phyloP scores from a whole-genome alignment of 257 asterid genomes.

The Knoxia roxburghii region DNA sequence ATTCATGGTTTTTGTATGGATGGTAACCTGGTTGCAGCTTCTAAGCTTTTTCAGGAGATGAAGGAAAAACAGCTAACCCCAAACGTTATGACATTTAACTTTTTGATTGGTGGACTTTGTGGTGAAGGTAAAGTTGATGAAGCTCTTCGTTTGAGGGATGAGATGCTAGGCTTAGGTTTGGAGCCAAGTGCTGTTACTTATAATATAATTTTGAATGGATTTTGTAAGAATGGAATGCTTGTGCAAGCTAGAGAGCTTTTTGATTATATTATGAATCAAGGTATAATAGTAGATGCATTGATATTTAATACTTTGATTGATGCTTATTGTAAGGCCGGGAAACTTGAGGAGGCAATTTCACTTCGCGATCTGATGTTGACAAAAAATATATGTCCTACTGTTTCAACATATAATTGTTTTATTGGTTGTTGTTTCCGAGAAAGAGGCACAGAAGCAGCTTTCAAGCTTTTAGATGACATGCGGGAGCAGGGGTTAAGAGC shows the following conservation, averaged over 20 bases:
- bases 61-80: conserved; percentile 47
- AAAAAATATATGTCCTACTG: conserved; percentile 45
- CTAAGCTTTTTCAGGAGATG: conserved; percentile 62
- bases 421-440: conserved; percentile 56
- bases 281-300: conserved; percentile 43
- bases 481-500: conserved; percentile 52
- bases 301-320: conserved; percentile 62
- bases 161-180: conserved; percentile 52
- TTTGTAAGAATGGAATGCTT: conserved; percentile 48
- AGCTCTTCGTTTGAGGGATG: conserved; percentile 51
- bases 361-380: conserved; percentile 47
- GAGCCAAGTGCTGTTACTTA: conserved; percentile 64
- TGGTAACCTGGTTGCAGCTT: conserved; percentile 48
- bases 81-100: conserved; percentile 47
- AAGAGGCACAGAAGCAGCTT: conserved; percentile 44
- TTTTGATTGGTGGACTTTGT: conserved; percentile 63
- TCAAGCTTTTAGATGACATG: conserved; percentile 54
- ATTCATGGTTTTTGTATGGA: conserved; percentile 82
- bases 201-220: conserved; percentile 55
- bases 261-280: conserved; percentile 43
- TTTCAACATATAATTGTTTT: conserved; percentile 77
- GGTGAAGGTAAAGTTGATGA: conserved; percentile 49
- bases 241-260: conserved; percentile 57
- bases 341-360: conserved; percentile 50
- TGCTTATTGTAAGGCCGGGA: conserved; percentile 62